Base-by-base conservation (phyloP, 1,139 yeast genomes). In the Meyerozyma elateridarum region DNA sequence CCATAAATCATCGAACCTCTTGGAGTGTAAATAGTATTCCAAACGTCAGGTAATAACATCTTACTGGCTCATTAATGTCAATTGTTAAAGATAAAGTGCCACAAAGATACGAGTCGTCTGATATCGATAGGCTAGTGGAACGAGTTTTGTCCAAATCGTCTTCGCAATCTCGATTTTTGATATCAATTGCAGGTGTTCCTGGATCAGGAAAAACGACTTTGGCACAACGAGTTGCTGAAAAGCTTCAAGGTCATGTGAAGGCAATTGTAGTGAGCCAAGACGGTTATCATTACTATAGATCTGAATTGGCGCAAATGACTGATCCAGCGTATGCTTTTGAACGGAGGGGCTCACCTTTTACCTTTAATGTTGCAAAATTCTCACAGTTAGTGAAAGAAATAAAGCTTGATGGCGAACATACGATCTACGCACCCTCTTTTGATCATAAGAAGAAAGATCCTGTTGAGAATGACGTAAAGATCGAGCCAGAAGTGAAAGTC, bases 211-310 rank as follows among this genome's bases (percentile, higher is more conserved):
- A 52, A 29, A 40, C 52, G 12, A 52, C 58, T 4, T 52, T 48
- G 15, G 42, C 46, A 18, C 29, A 31, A 9, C 29, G 32, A 6
- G 14, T 47, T 13, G 51, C 49, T 4, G 22, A 33, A 8, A 31
- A 36, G 19, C 43, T 61, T 9, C 47, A 48, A 24, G 36, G 39
- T 9, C 26, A 38, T 6, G 40, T 51, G 15, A 37, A 41, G 18
- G 39, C 61, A n/a, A 40, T 38, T 12, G 52, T 55, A 7, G 76
- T 67, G 20, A 64, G 72, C 8, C 40, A 37, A 39, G 52, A 48
- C 33, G 52, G 52, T n/a, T 48, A 34, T 33, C 52, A 46, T 30
- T 40, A 36, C 19, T 45, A 41, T 33, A 38, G 51, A 8, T 25
- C 26, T 9, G 41, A 45, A 25, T 36, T 46, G 29, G 39, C 37